phyloP scores from a whole-genome alignment of 805 yeast species.

The Wickerhamiella azymoides region DNA sequence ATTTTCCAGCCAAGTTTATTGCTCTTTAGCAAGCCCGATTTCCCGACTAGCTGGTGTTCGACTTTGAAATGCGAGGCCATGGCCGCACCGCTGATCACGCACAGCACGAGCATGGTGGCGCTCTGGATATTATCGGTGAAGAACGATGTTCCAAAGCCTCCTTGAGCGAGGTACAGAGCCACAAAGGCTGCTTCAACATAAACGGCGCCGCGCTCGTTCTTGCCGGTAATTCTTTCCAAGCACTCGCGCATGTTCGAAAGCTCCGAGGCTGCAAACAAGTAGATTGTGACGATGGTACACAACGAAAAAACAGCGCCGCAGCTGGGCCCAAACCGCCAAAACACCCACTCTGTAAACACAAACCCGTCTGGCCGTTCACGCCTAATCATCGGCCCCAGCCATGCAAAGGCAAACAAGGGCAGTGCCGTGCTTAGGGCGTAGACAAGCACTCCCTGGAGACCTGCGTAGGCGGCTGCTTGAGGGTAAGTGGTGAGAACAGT shows the following conservation, averaged over 20 bases:
- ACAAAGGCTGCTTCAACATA: constrained; percentile 84
- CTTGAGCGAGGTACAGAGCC: constrained; percentile 70
- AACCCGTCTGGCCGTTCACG: constrained; percentile 77
- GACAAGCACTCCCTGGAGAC: constrained; percentile 75
- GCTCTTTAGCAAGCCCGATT: constrained; percentile 48
- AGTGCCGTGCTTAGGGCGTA: constrained; percentile 68
- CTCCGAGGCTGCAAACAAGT: constrained; percentile 76
- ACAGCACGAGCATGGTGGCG: constrained; percentile 45
- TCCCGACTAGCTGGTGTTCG: constrained; percentile 45
- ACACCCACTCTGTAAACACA: constrained; percentile 86
- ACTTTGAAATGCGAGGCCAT: constrained; percentile 55
- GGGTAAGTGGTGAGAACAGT: constrained; percentile 79
- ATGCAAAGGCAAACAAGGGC: constrained; percentile 71
- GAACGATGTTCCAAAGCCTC: constrained; percentile 83
- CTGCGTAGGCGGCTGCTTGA: constrained; percentile 72
- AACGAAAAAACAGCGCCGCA: constrained; percentile 64
- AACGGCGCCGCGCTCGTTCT: constrained; percentile 64
- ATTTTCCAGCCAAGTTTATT: constrained; percentile 81
- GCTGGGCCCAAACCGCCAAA: constrained; percentile 58
- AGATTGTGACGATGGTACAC: constrained; percentile 74
- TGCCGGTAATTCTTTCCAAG: constrained; percentile 59
- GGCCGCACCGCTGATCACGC: constrained; percentile 61
- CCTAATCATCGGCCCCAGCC: constrained; percentile 68
- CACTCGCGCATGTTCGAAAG: constrained; percentile 68
- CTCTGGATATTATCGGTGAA: constrained; percentile 80